These are phyloP conservation scores for Vitellaria paradoxa DNA, from an alignment of 179 eudicot genomes.

Conservation along the genomic window DNA sequence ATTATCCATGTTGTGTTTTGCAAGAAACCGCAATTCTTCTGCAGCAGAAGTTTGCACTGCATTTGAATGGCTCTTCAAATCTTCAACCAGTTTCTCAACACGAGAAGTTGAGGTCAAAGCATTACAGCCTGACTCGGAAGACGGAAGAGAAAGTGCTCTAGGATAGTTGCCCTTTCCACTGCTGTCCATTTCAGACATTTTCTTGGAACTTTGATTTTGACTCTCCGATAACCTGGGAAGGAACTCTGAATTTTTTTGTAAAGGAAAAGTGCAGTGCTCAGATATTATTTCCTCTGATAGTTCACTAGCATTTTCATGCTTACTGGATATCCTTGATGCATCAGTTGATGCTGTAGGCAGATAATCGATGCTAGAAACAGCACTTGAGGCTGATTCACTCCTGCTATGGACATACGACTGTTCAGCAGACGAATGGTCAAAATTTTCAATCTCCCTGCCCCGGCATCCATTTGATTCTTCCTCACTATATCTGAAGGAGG, in stretches of 20 bases:
- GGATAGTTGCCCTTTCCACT: slow-evolving; percentile 32
- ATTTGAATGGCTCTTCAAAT: slow-evolving; percentile 42
- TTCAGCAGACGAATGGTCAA: slow-evolving; percentile 48
- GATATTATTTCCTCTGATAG: slow-evolving; percentile 45
- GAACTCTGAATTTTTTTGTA: slow-evolving; percentile 12
- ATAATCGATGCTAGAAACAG: slow-evolving; percentile 56
- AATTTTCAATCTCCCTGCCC: slow-evolving; percentile 27
- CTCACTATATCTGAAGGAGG: slow-evolving; percentile 29
- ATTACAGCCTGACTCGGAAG: slow-evolving; percentile 38
- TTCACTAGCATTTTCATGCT: slow-evolving; percentile 31
- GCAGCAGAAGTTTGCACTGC: slow-evolving; percentile 56
- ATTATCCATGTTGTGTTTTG: slow-evolving; percentile 66
- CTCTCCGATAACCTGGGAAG: slow-evolving; percentile 31
- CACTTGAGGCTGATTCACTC: slow-evolving; percentile 75
- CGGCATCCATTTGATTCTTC: slow-evolving; percentile 29
- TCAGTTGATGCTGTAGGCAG: slow-evolving; percentile 42
- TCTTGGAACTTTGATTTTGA: slow-evolving; percentile 42
- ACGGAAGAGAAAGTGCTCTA: slow-evolving; percentile 36
- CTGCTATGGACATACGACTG: slow-evolving; percentile 77
- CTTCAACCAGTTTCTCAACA: slow-evolving; percentile 51
- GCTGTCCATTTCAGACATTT: slow-evolving; percentile 26
- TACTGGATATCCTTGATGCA: slow-evolving; percentile 38
- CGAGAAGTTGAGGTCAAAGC: slow-evolving; percentile 47
- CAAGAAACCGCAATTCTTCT: slow-evolving; percentile 62
- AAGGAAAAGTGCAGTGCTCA: slow-evolving; percentile 20